Evolutionary conservation across 306 rosid species (phyloP).

Genomic region (Cotoneaster glaucophyllus): DNA sequence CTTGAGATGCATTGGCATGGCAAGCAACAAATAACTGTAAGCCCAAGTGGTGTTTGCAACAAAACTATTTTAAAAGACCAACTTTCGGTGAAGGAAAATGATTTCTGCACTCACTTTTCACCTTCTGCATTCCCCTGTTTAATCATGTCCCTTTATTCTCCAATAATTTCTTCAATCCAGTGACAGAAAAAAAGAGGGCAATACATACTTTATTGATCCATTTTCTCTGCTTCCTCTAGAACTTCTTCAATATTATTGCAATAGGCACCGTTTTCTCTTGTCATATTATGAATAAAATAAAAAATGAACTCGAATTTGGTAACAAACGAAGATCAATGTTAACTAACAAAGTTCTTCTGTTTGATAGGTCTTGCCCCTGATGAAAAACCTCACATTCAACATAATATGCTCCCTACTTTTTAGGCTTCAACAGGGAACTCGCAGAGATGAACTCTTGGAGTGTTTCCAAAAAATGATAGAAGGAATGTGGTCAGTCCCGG

Average conservation of each 20-base stretch:
- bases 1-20: constrained; percentile 68
- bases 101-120: too few relatives aligned
- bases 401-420: constrained; percentile 59
- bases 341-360: neutral
- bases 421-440: constrained; percentile 50
- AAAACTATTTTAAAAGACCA: too few relatives aligned
- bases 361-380: constrained; percentile 56
- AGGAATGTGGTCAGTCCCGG: constrained; percentile 63
- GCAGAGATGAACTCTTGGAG: constrained; percentile 35
- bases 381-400: constrained; percentile 75
- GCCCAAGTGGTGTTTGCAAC: neutral
- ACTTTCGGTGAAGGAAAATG: too few relatives aligned
- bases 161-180: too few relatives aligned
- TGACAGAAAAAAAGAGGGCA: too few relatives aligned
- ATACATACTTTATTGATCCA: too few relatives aligned
- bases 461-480: constrained; percentile 41
- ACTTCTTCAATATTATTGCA: too few relatives aligned
- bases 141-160: too few relatives aligned
- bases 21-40: constrained; percentile 43
- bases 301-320: neutral
- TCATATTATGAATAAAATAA: too few relatives aligned
- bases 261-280: too few relatives aligned
- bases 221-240: too few relatives aligned
- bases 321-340: neutral
- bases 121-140: too few relatives aligned